Percentiles rank a stretch among this genome's conserved stretches.
Conservation (phyloP, 768 basidiomycete genomes). For the Podaxis sp. region DNA sequence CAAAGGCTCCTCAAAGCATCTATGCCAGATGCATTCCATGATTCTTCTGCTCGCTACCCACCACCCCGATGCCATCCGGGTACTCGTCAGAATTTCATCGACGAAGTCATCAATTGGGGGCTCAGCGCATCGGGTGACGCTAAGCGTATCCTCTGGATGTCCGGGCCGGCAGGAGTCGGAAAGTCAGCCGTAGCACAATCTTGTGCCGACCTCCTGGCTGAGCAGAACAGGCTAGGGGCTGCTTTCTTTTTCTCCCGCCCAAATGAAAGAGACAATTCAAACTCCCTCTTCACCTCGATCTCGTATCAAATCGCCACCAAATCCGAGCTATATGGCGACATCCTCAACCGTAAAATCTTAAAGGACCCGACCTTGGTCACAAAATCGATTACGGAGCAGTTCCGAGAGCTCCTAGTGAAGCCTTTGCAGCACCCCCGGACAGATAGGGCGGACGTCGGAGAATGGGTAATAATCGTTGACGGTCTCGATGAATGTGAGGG, state of each 20-base stretch:
- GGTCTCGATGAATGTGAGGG: constrained; percentile 17
- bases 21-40: background rate
- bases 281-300: background rate
- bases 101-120: background rate
- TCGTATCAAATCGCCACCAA: background rate
- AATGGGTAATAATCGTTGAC: constrained; percentile 12
- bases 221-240: background rate
- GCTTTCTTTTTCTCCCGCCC: constrained; percentile 8
- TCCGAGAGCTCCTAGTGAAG: background rate
- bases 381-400: background rate
- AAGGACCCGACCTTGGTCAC: background rate
- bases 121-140: background rate
- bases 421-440: background rate
- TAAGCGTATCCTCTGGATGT: background rate
- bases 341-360: background rate
- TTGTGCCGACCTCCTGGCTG: background rate
- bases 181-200: constrained; percentile 1
- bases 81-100: background rate
- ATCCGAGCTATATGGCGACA: background rate
- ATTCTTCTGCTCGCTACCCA: background rate
- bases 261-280: background rate
- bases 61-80: background rate
- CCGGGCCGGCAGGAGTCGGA: constrained; percentile 2
- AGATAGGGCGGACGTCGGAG: background rate
- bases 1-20: background rate